phyloP scores from a whole-genome alignment of 2,329 filamentous ascomycete species.

The Scytalidium sp. region DNA sequence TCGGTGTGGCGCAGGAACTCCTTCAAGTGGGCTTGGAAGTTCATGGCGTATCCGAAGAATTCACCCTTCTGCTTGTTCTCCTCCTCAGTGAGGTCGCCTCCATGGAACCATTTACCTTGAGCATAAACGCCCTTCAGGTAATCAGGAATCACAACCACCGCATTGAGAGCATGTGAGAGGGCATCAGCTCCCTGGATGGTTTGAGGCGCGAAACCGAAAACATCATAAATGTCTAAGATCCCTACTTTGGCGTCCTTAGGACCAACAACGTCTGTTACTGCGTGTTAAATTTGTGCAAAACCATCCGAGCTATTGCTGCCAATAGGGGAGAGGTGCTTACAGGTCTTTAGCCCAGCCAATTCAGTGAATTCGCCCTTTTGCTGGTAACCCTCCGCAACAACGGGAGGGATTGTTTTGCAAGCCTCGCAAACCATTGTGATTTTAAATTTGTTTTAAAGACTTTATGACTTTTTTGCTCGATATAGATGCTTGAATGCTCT shows the following conservation, averaged over 20 bases:
- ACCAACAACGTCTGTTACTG: conserved; percentile 36
- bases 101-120: conserved; percentile 43
- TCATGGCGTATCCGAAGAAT: conserved; percentile 7
- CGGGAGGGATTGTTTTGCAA: conserved; percentile 27
- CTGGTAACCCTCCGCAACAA: conserved; percentile 28
- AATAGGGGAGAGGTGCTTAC: conserved; percentile 5
- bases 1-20: conserved; percentile 26
- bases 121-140: conserved; percentile 67
- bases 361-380: conserved; percentile 14
- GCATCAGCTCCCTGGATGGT: conserved; percentile 69
- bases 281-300: not conserved
- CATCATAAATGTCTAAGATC: conserved; percentile 57
- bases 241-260: conserved; percentile 47
- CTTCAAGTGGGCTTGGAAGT: conserved; percentile 1
- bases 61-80: conserved; percentile 45
- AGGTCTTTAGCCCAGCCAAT: conserved; percentile 14
- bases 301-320: too few relatives aligned
- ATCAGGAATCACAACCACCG: conserved; percentile 82
- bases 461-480: not conserved
- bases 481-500: not conserved
- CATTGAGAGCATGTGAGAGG: conserved; percentile 45
- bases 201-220: conserved; percentile 67
- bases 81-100: conserved; percentile 51
- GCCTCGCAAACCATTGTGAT: conserved; percentile 17
- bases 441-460: not conserved